Base-by-base conservation (phyloP, 257 asterid genomes). In the Schizonepeta tenuifolia region DNA sequence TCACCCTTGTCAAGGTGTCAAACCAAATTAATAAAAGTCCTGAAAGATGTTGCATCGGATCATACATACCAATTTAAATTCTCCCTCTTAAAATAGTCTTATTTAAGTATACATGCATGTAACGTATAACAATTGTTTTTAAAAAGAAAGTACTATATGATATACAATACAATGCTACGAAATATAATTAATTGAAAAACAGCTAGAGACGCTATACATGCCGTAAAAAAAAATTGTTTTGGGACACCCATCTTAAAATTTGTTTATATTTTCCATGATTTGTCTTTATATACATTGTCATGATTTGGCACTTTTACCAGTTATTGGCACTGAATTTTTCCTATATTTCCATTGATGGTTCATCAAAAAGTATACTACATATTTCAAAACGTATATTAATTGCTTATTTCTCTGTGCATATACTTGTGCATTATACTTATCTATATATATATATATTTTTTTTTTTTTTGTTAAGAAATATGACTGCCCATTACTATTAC, bases 271-370 rank as follows among this genome's bases (percentile, higher is more conserved):
- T 40, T 64, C 43, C 66, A 62, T 66, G 9, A 55, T 73, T 79
- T 79, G 77, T 74, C 76, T 75, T 79, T 49, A 62, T 51, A 59
- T 38, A 67, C 62, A 72, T 58, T 76, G n/a, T n/a, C n/a, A n/a
- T n/a, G n/a, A n/a, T n/a, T n/a, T n/a, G n/a, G n/a, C n/a, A n/a
- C n/a, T n/a, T n/a, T n/a, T n/a, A n/a, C n/a, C n/a, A n/a, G n/a
- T n/a, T n/a, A n/a, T n/a, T n/a, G n/a, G n/a, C n/a, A n/a, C n/a
- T n/a, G n/a, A n/a, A n/a, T n/a, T n/a, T n/a, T n/a, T n/a, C n/a
- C n/a, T n/a, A n/a, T n/a, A n/a, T n/a, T n/a, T n/a, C n/a, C n/a
- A n/a, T n/a, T n/a, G n/a, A n/a, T n/a, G n/a, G n/a, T n/a, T n/a
- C n/a, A n/a, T n/a, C n/a, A n/a, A n/a, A n/a, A n/a, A n/a, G n/a